Conservation (phyloP, 805 yeast species). For the Cephaloascus albidus region DNA sequence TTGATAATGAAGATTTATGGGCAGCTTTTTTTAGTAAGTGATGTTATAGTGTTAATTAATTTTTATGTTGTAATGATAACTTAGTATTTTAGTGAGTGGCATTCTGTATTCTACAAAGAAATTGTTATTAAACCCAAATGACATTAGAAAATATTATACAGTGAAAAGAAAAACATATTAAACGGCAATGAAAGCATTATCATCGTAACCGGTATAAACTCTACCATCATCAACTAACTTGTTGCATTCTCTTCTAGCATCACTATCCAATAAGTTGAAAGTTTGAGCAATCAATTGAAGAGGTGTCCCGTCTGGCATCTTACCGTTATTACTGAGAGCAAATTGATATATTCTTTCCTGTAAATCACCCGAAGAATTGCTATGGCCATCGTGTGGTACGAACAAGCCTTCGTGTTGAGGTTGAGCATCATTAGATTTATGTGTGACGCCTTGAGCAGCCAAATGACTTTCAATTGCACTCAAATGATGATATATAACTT, state of each 20-base stretch:
- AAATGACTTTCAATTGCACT: constrained; percentile 53
- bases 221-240: constrained; percentile 58
- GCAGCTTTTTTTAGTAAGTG: constrained; percentile 38
- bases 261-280: constrained; percentile 38
- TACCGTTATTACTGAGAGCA: constrained; percentile 38
- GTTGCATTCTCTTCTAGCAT: constrained; percentile 39
- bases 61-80: too few relatives aligned
- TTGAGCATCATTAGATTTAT: constrained; percentile 8
- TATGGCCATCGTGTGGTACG: constrained; percentile 17
- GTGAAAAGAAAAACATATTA: constrained; percentile 8
- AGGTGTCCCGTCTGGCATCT: constrained; percentile 75
- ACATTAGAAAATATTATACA: neutral
- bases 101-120: neutral
- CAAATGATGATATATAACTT: constrained; percentile 58
- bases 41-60: neutral
- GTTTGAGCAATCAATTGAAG: constrained; percentile 49
- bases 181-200: constrained; percentile 47
- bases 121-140: neutral
- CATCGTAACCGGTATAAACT: constrained; percentile 63
- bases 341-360: constrained; percentile 39
- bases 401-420: constrained; percentile 16
- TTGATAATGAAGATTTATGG: constrained; percentile 52
- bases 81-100: neutral
- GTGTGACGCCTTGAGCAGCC: constrained; percentile 39
- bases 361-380: constrained; percentile 7